Evolutionary conservation across 2,329 filamentous ascomycete genomes (phyloP).

Genomic region (Colletotrichum sansevieriae): DNA sequence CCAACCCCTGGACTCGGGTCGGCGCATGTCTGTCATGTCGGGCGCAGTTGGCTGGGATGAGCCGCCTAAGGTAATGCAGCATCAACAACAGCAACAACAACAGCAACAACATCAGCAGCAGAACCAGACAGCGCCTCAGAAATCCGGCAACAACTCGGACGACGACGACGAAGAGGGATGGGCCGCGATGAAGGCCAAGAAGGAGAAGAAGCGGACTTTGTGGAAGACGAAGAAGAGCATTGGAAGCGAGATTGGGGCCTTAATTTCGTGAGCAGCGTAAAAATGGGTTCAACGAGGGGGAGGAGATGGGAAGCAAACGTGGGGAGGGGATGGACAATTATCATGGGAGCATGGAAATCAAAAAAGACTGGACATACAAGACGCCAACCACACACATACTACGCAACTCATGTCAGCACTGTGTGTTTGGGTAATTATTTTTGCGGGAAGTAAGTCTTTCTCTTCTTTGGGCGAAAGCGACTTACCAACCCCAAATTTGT

Average conservation of each 20-base stretch:
- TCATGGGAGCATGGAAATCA: constrained; percentile 13
- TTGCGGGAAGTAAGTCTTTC: not conserved
- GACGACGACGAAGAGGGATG: constrained; percentile 78
- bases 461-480: not conserved
- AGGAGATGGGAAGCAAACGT: constrained; percentile 1
- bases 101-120: constrained; percentile 4
- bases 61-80: constrained; percentile 54
- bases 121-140: constrained; percentile 54
- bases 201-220: constrained; percentile 75
- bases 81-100: constrained; percentile 30
- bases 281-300: too few species aligned
- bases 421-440: constrained; percentile 18
- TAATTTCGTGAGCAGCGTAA: constrained; percentile 53
- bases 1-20: constrained; percentile 43
- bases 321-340: not conserved
- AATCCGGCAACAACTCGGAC: constrained; percentile 60
- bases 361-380: constrained; percentile 38
- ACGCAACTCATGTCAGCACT: not conserved
- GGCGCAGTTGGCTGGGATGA: constrained; percentile 52
- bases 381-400: not conserved
- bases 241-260: constrained; percentile 61
- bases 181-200: constrained; percentile 78
- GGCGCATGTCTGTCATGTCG: constrained; percentile 55
- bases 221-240: constrained; percentile 74
- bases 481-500: constrained; percentile 1